These are phyloP conservation scores for Neofusicoccum sp. DNA, from an alignment of 2,329 filamentous ascomycete genomes.

Conservation along the genomic window DNA sequence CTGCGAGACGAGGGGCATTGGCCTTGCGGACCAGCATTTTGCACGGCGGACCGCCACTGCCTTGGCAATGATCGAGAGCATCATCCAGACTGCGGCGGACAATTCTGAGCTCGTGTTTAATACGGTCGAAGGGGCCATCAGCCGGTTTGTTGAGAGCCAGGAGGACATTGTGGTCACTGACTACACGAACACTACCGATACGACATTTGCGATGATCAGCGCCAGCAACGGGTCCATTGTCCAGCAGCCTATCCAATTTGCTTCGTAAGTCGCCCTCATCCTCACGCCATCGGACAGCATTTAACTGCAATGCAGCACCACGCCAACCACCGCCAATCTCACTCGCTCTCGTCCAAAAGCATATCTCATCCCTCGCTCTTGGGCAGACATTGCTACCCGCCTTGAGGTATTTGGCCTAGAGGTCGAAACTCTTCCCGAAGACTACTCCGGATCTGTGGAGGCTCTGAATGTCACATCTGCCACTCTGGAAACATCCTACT, in stretches of 20 bases:
- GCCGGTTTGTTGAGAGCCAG: conserved; percentile 29
- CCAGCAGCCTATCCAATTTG: conserved; percentile 38
- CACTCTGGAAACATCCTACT: conserved; percentile 33
- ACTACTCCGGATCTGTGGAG: conserved; percentile 35
- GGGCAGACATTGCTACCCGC: conserved; percentile 37
- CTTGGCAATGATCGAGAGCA: conserved; percentile 37
- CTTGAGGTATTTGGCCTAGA: conserved; percentile 38
- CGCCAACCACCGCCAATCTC: conserved; percentile 38
- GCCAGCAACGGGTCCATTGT: conserved; percentile 34
- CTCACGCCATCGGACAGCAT: too few relatives aligned
- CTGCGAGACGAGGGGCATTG: conserved; percentile 40
- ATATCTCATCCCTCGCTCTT: conserved; percentile 41
- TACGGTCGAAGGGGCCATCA: conserved; percentile 34
- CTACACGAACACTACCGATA: conserved; percentile 29
- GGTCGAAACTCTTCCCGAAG: conserved; percentile 33
- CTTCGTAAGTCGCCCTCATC: not conserved
- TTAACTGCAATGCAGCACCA: conserved; percentile 27
- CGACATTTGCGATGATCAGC: conserved; percentile 40
- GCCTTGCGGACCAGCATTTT: conserved; percentile 39
- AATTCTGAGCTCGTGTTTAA: conserved; percentile 30
- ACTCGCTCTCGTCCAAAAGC: conserved; percentile 36
- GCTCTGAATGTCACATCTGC: conserved; percentile 38
- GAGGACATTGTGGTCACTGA: conserved; percentile 39
- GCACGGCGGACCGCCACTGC: conserved; percentile 36
- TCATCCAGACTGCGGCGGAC: conserved; percentile 38